Evolutionary conservation across 768 basidiomycete species (phyloP), one percentile per base, ranked within the genome.

Genomic region (Tephrocybe sp.): DNA sequence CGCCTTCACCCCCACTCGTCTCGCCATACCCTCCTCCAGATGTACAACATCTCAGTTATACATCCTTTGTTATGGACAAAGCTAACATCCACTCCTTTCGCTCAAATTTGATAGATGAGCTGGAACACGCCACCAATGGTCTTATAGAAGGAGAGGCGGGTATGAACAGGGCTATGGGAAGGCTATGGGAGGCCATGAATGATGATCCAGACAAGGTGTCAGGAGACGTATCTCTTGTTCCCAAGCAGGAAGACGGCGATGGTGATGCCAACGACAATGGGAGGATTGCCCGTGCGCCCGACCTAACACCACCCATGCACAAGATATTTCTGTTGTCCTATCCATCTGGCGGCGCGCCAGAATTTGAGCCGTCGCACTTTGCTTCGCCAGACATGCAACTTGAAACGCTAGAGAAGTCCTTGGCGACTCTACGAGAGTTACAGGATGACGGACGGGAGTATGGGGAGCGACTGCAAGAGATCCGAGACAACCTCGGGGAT

Each of bases 381-480:
- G 69, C 79, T 5, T 77, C 78, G 3, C 80, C 82, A 18, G 82
- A 86, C 48, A 76, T 80, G 69, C 87, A 89, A 56, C 66, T 81
- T 50, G 85, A 83, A 39, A 84, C 71, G 12, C 63, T 93, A 47
- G 89, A 92, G 61, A 91, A 89, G 62, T 83, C 86, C 12, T 57
- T 92, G 30, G 80, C 85, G 13, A 76, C 81, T 2, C 67, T 93
- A 44, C 80, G 87, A 44, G 92, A 94, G 57, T 71, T 94, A 18
- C 86, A 89, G 56, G 92, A 93, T 60, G 92, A 94, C 58, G 87
- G 87, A 5, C 75, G 89, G 37, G 92, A 93, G 65, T 94, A 93
- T 61, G 83, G 87, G 5, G 91, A 92, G 60, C 79, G 91, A 22
- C 67, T 94, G 46, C 81, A 88, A 59, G 92, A 94, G 64, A 89